phyloP scores from a whole-genome alignment of 176 grass and related monocot genomes.

The Tuctoria greenei region DNA sequence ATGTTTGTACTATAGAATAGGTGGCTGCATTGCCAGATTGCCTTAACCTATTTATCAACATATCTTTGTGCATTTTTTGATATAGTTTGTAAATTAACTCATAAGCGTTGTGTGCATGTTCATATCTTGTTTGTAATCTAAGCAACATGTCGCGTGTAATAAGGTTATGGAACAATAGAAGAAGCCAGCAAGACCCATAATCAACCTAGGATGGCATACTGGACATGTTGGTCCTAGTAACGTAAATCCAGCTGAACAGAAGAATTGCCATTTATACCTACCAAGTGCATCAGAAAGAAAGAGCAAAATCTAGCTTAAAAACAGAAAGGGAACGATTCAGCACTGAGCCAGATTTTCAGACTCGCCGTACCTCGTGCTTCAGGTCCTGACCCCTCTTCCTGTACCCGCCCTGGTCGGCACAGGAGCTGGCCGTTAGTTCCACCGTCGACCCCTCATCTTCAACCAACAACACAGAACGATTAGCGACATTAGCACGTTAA shows the following conservation, averaged over 20 bases:
- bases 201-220: neutral
- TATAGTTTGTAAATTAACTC: neutral
- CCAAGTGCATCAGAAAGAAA: neutral
- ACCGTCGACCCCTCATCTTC: constrained; percentile 34
- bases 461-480: neutral
- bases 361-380: constrained; percentile 30
- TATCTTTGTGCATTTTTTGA: too few relatives aligned
- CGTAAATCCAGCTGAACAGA: constrained; percentile 16
- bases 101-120: neutral
- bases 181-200: neutral
- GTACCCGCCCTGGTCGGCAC: neutral
- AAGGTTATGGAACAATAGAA: neutral
- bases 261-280: neutral
- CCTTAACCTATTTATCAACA: neutral
- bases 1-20: neutral
- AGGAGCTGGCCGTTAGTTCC: constrained; percentile 16
- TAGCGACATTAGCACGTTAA: neutral
- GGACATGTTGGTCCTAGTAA: constrained; percentile 13
- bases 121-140: neutral
- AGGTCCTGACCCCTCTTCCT: constrained; percentile 20
- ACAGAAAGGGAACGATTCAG: neutral
- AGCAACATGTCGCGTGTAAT: neutral
- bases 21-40: neutral
- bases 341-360: neutral
- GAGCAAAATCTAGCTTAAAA: neutral